A percentile compares a stretch with the other conserved stretches of the same genome.
These are phyloP conservation scores for Torrubiella hemipterigena DNA, from an alignment of 2,329 filamentous ascomycete species.

Conservation along the genomic window DNA sequence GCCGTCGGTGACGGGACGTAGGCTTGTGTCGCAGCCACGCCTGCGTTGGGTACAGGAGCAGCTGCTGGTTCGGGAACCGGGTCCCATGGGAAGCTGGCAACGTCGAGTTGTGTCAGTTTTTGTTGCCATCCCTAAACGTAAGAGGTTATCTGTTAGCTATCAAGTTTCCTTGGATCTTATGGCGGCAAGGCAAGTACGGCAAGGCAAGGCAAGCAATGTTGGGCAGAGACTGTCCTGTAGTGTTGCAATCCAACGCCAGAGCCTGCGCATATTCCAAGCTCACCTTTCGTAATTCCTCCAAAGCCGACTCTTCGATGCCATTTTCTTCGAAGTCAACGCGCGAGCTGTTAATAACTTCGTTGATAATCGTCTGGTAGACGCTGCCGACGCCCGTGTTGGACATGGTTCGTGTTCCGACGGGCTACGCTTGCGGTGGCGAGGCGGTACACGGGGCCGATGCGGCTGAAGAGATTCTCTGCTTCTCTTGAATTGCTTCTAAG, in stretches of 20 bases:
- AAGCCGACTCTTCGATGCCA: constrained; percentile 75
- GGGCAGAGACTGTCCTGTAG: too few relatives aligned
- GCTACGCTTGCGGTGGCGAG: too few relatives aligned
- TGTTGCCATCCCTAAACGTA: constrained; percentile 92
- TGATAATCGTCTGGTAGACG: constrained; percentile 69
- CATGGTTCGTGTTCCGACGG: too few relatives aligned
- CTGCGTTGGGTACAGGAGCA: constrained; percentile 24
- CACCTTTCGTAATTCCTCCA: constrained; percentile 83
- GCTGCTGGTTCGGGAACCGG: constrained; percentile 62
- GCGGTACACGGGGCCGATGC: too few relatives aligned
- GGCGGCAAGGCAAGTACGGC: not conserved
- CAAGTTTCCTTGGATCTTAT: too few relatives aligned
- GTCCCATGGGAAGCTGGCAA: constrained; percentile 92
- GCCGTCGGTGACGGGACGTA: constrained; percentile 17
- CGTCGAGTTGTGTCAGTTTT: constrained; percentile 72
- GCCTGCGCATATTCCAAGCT: too few relatives aligned
- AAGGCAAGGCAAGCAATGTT: constrained; percentile 5
- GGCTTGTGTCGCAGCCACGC: constrained; percentile 13
- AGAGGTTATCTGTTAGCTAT: too few relatives aligned
- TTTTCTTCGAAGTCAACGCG: constrained; percentile 94
- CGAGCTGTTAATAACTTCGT: constrained; percentile 84
- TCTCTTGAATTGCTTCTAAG: too few relatives aligned
- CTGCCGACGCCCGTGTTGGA: constrained; percentile 53
- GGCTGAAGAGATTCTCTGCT: too few relatives aligned
- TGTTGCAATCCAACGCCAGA: too few relatives aligned